Base-by-base conservation (phyloP, 352 stramenopile species). In the Globisporangium cystogenes region DNA sequence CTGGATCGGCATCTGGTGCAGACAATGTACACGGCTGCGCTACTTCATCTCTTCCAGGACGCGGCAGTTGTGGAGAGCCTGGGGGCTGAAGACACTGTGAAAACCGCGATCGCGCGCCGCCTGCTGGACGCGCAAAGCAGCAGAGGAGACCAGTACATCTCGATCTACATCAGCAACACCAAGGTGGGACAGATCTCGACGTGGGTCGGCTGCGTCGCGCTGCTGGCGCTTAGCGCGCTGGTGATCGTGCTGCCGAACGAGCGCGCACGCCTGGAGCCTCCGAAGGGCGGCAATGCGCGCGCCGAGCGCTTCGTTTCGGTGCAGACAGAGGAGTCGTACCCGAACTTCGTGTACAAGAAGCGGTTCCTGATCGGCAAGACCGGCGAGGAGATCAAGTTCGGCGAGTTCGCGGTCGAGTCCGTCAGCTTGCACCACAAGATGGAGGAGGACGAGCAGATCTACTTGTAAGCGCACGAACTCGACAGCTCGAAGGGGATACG, bases 271-370 rank as follows among this genome's bases (percentile, higher is more conserved):
- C 61, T 79, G 27, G 54, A 67, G 40, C 70, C 67, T 16, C 67
- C 64, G 44, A 62, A 60, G 50, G 70, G 70, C 31, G 64, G 64
- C 52, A 78, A 75, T 29, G 64, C 64, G 50, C 71, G 69, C n/a
- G 74, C 74, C 7, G 74, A 82, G 49, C 35, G 70, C 24, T 86
- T 82, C 44, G 61, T 86, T 37, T 62, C 70, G 46, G 72, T 86
- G 14, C 72, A 81, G 29, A 86, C 74, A 5, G 72, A 86, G 50
- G 70, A 86, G 50, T 35, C 82, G 50, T 86, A 86, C 33, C 74
- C 74, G 16, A 86, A 83, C 51, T 48, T 83, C 20, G 71, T 86
- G 47, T 82, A 86, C 64, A 86, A 86, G 64, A 86, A 86, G 59
- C 72, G 72, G 45, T 79, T 86, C 39, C 44, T 76, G 27, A 79